Percentiles rank a stretch among this genome's conserved stretches.
Conservation (phyloP, 2,329 filamentous ascomycete genomes). For the Dactylellina cionopaga region DNA sequence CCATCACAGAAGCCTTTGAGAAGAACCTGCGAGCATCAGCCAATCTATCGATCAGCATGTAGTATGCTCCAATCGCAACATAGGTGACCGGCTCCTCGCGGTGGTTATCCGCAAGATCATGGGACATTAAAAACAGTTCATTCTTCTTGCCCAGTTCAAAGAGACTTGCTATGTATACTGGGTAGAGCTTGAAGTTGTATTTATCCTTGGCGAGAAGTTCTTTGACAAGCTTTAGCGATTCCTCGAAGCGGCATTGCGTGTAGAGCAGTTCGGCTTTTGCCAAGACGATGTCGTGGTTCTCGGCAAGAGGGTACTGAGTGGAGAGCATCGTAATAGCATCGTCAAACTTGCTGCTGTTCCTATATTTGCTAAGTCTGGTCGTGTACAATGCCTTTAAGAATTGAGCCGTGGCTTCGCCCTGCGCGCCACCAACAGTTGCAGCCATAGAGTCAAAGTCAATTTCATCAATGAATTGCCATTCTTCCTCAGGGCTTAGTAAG, state of each 20-base stretch:
- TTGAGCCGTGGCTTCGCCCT: constrained; percentile 82
- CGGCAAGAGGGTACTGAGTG: constrained; percentile 87
- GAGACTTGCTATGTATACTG: constrained; percentile 88
- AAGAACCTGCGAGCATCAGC: constrained; percentile 95
- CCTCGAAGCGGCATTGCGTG: constrained; percentile 91
- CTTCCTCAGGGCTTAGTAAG: constrained; percentile 86
- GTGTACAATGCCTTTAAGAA: constrained; percentile 97
- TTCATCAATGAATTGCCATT: constrained; percentile 87
- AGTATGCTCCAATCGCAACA: constrained; percentile 94
- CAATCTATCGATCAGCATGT: constrained; percentile 86
- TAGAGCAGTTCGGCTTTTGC: constrained; percentile 90
- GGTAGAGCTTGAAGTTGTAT: constrained; percentile 88
- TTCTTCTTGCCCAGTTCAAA: constrained; percentile 89
- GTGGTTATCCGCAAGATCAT: constrained; percentile 90
- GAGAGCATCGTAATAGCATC: constrained; percentile 88
- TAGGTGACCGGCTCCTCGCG: constrained; percentile 91
- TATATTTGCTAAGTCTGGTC: constrained; percentile 93
- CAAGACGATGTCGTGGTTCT: constrained; percentile 89
- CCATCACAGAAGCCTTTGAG: constrained; percentile 96
- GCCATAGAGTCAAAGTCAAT: constrained; percentile 88
- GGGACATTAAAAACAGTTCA: constrained; percentile 86
- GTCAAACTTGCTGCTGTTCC: constrained; percentile 82
- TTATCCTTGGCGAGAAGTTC: constrained; percentile 83
- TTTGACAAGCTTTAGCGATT: constrained; percentile 84
- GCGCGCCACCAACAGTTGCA: constrained; percentile 63